Evolutionary conservation across 2,329 filamentous ascomycete species (phyloP).

Genomic region (Thielaviopsis populi): DNA sequence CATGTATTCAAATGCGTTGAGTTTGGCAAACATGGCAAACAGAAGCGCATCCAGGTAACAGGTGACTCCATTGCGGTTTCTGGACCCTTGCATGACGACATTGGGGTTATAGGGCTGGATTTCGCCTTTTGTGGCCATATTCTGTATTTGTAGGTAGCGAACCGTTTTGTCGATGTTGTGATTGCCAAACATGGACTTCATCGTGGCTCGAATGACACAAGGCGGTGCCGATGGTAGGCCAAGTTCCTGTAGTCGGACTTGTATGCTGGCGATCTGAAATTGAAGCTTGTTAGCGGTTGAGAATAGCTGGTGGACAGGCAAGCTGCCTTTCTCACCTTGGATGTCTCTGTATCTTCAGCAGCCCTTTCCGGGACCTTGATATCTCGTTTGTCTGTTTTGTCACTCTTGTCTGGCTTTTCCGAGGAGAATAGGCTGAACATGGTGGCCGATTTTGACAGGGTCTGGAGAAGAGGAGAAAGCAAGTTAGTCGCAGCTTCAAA

Average conservation of each 20-base stretch:
- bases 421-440: constrained; percentile 8
- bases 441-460: constrained; percentile 6
- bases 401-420: constrained; percentile 9
- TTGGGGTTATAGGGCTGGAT: constrained; percentile 59
- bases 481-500: neutral
- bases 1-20: constrained; percentile 87
- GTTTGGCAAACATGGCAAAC: constrained; percentile 87
- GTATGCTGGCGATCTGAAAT: constrained; percentile 30
- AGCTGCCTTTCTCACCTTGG: constrained; percentile 20
- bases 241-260: constrained; percentile 27
- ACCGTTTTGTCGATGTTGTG: constrained; percentile 61
- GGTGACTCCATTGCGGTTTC: constrained; percentile 75
- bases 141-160: constrained; percentile 60
- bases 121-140: constrained; percentile 67
- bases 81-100: constrained; percentile 63
- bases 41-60: constrained; percentile 86
- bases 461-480: neutral
- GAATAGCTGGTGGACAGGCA: neutral
- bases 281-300: neutral
- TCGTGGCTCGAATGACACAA: constrained; percentile 43
- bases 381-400: constrained; percentile 6
- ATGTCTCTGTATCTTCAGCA: constrained; percentile 34
- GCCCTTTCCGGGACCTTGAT: constrained; percentile 27
- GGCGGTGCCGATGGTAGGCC: constrained; percentile 34
- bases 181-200: constrained; percentile 47